phyloP scores from a whole-genome alignment of 768 basidiomycete species.

The Tephrocybe sp. region DNA sequence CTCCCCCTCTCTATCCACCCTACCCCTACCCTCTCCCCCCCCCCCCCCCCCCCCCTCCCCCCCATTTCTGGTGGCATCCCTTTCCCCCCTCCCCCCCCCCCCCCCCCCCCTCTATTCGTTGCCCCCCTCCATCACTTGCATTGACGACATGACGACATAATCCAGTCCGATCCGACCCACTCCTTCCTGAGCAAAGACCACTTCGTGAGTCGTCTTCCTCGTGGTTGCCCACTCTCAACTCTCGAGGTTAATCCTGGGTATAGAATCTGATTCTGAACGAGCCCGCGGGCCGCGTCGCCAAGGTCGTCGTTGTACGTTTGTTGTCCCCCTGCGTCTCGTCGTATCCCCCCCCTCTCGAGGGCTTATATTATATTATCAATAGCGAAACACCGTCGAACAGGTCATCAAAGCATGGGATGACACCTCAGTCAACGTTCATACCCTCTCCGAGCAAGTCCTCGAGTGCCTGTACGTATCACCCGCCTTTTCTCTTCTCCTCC shows the following conservation, averaged over 20 bases:
- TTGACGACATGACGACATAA: too few relatives aligned
- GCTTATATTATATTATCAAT: background rate
- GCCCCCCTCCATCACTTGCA: too few relatives aligned
- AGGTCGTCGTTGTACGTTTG: constrained; percentile 58
- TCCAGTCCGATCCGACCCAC: constrained; percentile 82
- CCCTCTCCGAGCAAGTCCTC: constrained; percentile 60
- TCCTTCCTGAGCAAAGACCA: constrained; percentile 90
- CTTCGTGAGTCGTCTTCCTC: constrained; percentile 52
- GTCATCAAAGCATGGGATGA: constrained; percentile 86
- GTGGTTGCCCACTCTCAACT: background rate
- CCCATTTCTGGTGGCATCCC: too few relatives aligned
- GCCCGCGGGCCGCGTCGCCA: constrained; percentile 76
- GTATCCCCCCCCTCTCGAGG: too few relatives aligned
- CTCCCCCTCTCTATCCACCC: too few relatives aligned
- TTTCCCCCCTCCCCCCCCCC: too few relatives aligned
- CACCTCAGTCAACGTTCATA: constrained; percentile 52
- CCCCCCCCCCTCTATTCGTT: constrained; percentile 24
- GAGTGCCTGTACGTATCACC: constrained; percentile 57
- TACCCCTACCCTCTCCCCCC: too few relatives aligned
- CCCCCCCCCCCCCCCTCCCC: too few relatives aligned
- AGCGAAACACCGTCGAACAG: constrained; percentile 66
- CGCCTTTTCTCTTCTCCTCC: constrained; percentile 1
- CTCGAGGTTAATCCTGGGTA: constrained; percentile 9
- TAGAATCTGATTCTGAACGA: constrained; percentile 82
- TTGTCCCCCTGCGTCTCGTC: background rate